Percentiles rank a stretch among this genome's conserved stretches.
Evolutionary conservation across 257 asterid genomes (phyloP).

Genomic region (Plantago elongata): DNA sequence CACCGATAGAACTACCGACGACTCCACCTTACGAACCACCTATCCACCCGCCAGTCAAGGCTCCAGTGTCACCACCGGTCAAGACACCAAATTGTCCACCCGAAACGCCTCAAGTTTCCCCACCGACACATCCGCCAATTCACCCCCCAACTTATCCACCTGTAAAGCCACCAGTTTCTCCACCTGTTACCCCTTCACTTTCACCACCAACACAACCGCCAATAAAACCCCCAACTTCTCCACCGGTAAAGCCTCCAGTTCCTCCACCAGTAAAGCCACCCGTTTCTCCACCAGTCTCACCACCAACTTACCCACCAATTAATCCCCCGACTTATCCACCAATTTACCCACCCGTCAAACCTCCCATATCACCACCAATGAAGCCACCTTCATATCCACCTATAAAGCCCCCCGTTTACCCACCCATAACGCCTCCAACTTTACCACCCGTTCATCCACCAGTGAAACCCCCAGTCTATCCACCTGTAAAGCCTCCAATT

Average conservation of each 20-base stretch:
- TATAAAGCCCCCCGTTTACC: background rate
- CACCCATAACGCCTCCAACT: background rate
- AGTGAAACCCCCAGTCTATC: background rate
- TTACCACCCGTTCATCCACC: background rate
- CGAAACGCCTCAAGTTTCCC: background rate
- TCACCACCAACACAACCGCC: background rate
- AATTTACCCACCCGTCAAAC: background rate
- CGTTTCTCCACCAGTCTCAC: background rate
- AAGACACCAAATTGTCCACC: constrained; percentile 16
- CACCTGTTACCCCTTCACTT: constrained; percentile 17
- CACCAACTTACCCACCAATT: constrained; percentile 5
- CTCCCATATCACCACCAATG: background rate
- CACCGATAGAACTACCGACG: constrained; percentile 3
- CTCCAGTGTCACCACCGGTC: constrained; percentile 2
- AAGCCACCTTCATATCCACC: constrained; percentile 22
- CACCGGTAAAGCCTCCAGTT: background rate
- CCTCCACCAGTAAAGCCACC: background rate
- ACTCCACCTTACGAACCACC: background rate
- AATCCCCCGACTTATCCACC: background rate
- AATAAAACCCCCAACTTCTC: background rate
- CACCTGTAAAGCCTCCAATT: constrained; percentile 18
- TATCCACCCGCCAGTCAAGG: background rate
- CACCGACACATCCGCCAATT: constrained; percentile 7
- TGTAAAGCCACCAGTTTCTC: background rate
- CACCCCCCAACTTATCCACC: background rate